These are phyloP conservation scores for Ustilago xerochloae DNA, from an alignment of 1,284 basidiomycete genomes.

Conservation along the genomic window DNA sequence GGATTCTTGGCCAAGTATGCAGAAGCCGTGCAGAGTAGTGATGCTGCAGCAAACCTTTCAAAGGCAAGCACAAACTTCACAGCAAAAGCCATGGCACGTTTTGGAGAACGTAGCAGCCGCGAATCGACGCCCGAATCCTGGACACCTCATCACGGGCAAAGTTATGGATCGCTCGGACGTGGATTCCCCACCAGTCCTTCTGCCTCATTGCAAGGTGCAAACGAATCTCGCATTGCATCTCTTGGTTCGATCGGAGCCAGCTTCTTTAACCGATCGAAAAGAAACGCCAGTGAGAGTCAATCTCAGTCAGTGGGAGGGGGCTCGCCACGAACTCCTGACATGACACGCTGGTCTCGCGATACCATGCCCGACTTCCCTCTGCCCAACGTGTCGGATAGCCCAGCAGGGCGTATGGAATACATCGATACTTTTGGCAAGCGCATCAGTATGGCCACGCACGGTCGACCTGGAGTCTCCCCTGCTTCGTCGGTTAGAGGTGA, in stretches of 20 bases:
- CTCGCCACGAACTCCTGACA: conserved; percentile 44
- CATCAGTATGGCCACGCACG: conserved; percentile 31
- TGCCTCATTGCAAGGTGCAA: background rate
- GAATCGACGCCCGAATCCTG: conserved; percentile 38
- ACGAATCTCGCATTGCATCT: conserved; percentile 27
- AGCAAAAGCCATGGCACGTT: conserved; percentile 60
- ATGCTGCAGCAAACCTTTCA: conserved; percentile 62
- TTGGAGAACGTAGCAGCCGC: conserved; percentile 42
- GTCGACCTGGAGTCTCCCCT: conserved; percentile 9
- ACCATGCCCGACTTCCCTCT: conserved; percentile 60
- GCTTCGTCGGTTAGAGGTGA: conserved; percentile 33
- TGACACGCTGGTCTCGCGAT: conserved; percentile 54
- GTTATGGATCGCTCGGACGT: conserved; percentile 16
- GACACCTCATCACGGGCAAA: conserved; percentile 1
- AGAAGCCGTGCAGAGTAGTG: conserved; percentile 62
- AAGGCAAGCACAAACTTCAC: conserved; percentile 65
- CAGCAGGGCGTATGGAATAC: conserved; percentile 53
- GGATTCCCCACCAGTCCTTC: conserved; percentile 6
- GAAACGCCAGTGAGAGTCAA: conserved; percentile 26
- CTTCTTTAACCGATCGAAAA: conserved; percentile 31
- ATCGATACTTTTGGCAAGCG: conserved; percentile 35
- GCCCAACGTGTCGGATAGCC: conserved; percentile 56
- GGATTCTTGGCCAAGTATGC: conserved; percentile 54
- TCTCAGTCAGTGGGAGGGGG: conserved; percentile 7
- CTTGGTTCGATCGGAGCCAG: conserved; percentile 39